phyloP scores from a whole-genome alignment of 192 early-diverging fungal genomes.

The Pilobolus umbonatus region DNA sequence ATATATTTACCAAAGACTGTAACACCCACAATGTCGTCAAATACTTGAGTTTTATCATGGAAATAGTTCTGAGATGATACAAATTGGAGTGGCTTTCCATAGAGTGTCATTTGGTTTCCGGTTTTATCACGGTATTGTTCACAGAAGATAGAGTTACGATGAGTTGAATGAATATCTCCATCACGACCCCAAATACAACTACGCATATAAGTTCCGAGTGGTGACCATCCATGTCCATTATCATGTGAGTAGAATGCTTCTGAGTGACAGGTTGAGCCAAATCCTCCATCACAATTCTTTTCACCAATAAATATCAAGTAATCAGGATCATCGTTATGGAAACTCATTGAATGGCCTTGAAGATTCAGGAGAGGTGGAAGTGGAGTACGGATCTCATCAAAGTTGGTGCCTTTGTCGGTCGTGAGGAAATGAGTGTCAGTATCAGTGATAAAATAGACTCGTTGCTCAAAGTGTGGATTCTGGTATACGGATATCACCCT shows the following conservation, averaged over 20 bases:
- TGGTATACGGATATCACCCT: conserved; percentile 51
- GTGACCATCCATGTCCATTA: conserved; percentile 64
- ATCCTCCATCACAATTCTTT: conserved; percentile 39
- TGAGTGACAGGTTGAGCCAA: conserved; percentile 57
- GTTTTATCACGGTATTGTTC: conserved; percentile 59
- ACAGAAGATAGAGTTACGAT: conserved; percentile 68
- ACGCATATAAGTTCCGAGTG: conserved; percentile 61
- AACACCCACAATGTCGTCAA: conserved; percentile 73
- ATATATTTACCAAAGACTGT: conserved; percentile 77
- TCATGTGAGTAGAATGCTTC: conserved; percentile 68
- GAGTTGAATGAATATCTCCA: conserved; percentile 44
- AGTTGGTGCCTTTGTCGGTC: conserved; percentile 53
- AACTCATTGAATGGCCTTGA: conserved; percentile 59
- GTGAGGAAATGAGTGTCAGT: conserved; percentile 51
- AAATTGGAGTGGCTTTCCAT: conserved; percentile 57
- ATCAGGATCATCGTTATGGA: conserved; percentile 80
- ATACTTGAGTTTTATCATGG: conserved; percentile 42
- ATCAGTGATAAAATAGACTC: conserved; percentile 56
- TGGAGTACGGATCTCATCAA: conserved; percentile 53
- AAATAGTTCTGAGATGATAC: conserved; percentile 59
- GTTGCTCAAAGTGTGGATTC: conserved; percentile 56
- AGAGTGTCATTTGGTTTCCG: conserved; percentile 45
- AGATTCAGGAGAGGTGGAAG: conserved; percentile 52
- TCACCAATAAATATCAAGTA: conserved; percentile 79
- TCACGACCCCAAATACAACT: conserved; percentile 70